phyloP scores from a whole-genome alignment of 2,329 filamentous ascomycete species.

The Teratosphaeria viscida region DNA sequence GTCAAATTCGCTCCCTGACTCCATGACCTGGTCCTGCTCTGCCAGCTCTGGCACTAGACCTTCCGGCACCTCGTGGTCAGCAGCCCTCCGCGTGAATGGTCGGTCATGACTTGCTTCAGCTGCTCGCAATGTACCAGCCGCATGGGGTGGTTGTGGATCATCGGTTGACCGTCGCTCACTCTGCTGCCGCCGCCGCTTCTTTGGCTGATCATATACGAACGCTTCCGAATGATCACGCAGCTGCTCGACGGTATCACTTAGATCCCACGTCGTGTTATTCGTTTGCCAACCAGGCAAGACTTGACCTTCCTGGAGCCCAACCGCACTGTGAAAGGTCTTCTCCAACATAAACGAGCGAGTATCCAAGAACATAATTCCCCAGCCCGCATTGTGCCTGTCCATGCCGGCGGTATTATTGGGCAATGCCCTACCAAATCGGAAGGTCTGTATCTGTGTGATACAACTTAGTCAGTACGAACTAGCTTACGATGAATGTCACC shows the following conservation, averaged over 20 bases:
- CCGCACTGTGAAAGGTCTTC: slow-evolving; percentile 10
- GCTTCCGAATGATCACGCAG: slow-evolving; percentile 11
- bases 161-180: background rate
- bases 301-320: slow-evolving; percentile 15
- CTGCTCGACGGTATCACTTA: slow-evolving; percentile 16
- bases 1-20: background rate
- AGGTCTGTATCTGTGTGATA: slow-evolving; percentile 2
- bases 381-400: slow-evolving; percentile 25
- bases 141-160: background rate
- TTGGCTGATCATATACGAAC: slow-evolving; percentile 1
- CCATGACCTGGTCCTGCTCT: background rate
- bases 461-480: background rate
- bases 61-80: background rate
- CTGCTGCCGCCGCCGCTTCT: background rate
- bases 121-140: background rate
- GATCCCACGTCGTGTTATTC: slow-evolving; percentile 18
- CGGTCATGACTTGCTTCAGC: background rate
- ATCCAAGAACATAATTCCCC: slow-evolving; percentile 30
- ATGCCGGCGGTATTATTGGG: slow-evolving; percentile 5
- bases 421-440: slow-evolving; percentile 7
- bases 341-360: slow-evolving; percentile 23
- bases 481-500: background rate
- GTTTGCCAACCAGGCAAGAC: slow-evolving; percentile 9
- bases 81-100: background rate
- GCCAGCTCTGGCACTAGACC: background rate